A percentile compares a stretch with the other conserved stretches of the same genome.
phyloP scores from a whole-genome alignment of 1,139 yeast species.

The Taphrina deformans region DNA sequence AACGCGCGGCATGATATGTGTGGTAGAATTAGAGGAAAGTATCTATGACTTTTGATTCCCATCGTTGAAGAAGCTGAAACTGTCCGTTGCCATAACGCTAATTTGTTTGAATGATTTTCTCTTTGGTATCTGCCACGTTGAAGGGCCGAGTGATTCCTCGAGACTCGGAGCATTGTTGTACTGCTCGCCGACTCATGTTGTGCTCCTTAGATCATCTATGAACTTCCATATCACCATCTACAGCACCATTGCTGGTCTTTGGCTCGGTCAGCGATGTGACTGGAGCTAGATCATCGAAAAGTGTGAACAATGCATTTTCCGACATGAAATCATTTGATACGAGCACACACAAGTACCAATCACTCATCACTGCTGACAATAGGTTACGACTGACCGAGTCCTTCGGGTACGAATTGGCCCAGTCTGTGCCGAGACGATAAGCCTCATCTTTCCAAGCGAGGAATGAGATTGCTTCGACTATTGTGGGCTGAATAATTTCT shows the following conservation, averaged over 20 bases:
- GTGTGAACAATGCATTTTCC: conserved; percentile 21
- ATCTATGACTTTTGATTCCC: neutral
- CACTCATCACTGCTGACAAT: conserved; percentile 55
- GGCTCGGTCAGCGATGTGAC: neutral
- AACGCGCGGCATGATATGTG: too few species aligned
- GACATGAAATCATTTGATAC: conserved; percentile 75
- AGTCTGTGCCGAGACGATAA: conserved; percentile 74
- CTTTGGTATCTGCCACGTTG: neutral
- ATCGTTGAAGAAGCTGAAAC: conserved; percentile 1
- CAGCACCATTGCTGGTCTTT: neutral
- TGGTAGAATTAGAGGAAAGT: neutral
- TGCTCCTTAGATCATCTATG: too few species aligned
- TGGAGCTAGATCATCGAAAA: conserved; percentile 21
- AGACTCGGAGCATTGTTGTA: too few species aligned
- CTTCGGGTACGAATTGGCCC: conserved; percentile 58
- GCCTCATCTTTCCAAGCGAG: conserved; percentile 98
- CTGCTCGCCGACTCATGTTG: too few species aligned
- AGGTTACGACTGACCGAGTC: conserved; percentile 48
- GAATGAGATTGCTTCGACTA: conserved; percentile 84
- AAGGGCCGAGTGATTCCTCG: neutral
- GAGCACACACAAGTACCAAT: conserved; percentile 76
- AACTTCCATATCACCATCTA: neutral
- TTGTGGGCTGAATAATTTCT: conserved; percentile 87
- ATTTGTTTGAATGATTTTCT: neutral
- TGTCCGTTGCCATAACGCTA: neutral